Conservation (phyloP, 2,329 filamentous ascomycete genomes). For the Diaporthe sp. region DNA sequence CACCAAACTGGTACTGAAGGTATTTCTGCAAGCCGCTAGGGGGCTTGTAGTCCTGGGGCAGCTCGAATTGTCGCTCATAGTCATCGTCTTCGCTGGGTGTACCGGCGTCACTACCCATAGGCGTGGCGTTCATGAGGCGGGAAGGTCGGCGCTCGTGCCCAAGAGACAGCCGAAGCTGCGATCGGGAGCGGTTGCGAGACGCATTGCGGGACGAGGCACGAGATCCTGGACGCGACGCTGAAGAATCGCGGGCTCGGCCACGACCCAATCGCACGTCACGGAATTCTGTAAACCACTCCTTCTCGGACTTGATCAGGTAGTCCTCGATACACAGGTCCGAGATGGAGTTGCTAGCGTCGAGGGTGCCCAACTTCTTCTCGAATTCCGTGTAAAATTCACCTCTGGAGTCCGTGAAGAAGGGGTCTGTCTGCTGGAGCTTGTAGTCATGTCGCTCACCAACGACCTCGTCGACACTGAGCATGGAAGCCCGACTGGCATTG, state of each 20-base stretch:
- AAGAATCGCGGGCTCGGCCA: slow-evolving; percentile 37
- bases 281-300: slow-evolving; percentile 74
- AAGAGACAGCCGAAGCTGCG: slow-evolving; percentile 37
- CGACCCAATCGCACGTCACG: slow-evolving; percentile 69
- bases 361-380: slow-evolving; percentile 65
- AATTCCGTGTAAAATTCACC: slow-evolving; percentile 72
- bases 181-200: slow-evolving; percentile 52
- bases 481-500: slow-evolving; percentile 55
- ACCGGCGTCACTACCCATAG: slow-evolving; percentile 35
- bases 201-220: slow-evolving; percentile 39
- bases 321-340: slow-evolving; percentile 73
- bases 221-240: slow-evolving; percentile 44
- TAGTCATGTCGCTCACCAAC: slow-evolving; percentile 72
- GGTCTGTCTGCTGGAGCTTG: slow-evolving; percentile 74
- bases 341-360: slow-evolving; percentile 68
- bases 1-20: slow-evolving; percentile 54
- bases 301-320: slow-evolving; percentile 74
- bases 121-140: slow-evolving; percentile 26
- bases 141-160: slow-evolving; percentile 22
- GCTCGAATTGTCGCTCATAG: slow-evolving; percentile 38
- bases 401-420: slow-evolving; percentile 75
- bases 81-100: slow-evolving; percentile 39
- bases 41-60: slow-evolving; percentile 62
- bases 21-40: slow-evolving; percentile 67
- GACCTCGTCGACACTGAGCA: slow-evolving; percentile 67